Conservation (phyloP, 2,329 filamentous ascomycete species). For the Cercospora zeina region DNA sequence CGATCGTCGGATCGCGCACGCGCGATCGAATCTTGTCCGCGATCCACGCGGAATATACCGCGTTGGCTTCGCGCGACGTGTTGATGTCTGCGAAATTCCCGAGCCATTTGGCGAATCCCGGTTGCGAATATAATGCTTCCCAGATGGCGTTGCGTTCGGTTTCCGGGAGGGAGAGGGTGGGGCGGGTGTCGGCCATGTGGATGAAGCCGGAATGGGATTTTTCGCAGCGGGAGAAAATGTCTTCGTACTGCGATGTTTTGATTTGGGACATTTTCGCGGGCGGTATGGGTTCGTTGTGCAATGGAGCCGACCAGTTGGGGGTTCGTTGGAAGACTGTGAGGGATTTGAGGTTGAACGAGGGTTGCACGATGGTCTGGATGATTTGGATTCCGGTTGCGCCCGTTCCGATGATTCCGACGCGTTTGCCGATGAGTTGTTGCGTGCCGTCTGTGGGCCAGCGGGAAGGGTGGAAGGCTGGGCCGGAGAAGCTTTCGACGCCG, state of each 20-base stretch:
- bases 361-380: slow-evolving; percentile 37
- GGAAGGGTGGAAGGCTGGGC: slow-evolving; percentile 44
- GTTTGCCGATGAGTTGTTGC: slow-evolving; percentile 39
- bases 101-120: slow-evolving; percentile 45
- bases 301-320: slow-evolving; percentile 53
- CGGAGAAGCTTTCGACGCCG: slow-evolving; percentile 42
- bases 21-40: slow-evolving; percentile 47
- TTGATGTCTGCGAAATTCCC: slow-evolving; percentile 46
- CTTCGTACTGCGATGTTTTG: slow-evolving; percentile 30
- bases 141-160: slow-evolving; percentile 48
- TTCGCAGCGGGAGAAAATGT: slow-evolving; percentile 44
- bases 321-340: slow-evolving; percentile 66
- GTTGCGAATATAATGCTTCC: slow-evolving; percentile 43
- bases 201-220: slow-evolving; percentile 38
- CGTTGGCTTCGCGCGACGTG: slow-evolving; percentile 42
- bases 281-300: slow-evolving; percentile 30
- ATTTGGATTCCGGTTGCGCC: slow-evolving; percentile 47
- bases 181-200: slow-evolving; percentile 38
- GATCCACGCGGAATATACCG: slow-evolving; percentile 49
- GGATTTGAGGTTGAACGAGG: slow-evolving; percentile 34
- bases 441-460: slow-evolving; percentile 40
- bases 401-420: slow-evolving; percentile 47
- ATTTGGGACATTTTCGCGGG: slow-evolving; percentile 32
- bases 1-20: slow-evolving; percentile 47
- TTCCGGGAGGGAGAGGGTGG: slow-evolving; percentile 50